These are phyloP conservation scores for Rhizopogon roseolus DNA, from an alignment of 768 basidiomycete species.

Conservation along the genomic window DNA sequence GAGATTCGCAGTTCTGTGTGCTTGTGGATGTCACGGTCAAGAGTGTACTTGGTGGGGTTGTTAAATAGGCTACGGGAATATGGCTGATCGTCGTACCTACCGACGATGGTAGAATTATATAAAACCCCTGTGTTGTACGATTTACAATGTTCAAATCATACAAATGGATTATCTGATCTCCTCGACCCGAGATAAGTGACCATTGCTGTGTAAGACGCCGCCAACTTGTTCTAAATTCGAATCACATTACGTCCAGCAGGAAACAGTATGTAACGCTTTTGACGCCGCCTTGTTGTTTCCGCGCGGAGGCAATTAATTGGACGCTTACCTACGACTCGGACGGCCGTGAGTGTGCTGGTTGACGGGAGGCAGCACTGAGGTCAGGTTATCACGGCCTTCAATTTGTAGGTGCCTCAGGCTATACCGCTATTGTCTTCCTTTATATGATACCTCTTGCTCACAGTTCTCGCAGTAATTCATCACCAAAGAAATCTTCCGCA, in stretches of 20 bases:
- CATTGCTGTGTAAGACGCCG: background rate
- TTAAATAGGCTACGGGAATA: background rate
- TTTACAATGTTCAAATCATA: too few species aligned
- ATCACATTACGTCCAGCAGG: background rate
- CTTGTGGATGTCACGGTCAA: background rate
- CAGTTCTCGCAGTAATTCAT: background rate
- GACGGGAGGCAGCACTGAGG: background rate
- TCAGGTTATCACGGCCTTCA: background rate
- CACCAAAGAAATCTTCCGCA: background rate
- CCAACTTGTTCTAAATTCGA: background rate
- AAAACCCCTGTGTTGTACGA: background rate
- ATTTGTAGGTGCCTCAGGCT: background rate
- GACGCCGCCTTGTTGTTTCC: constrained; percentile 1
- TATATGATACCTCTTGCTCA: background rate
- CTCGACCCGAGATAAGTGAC: too few species aligned
- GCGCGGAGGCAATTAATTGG: background rate
- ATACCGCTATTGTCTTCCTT: background rate
- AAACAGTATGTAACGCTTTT: background rate
- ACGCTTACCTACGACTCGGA: background rate
- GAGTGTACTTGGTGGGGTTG: too few species aligned
- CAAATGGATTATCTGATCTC: too few species aligned
- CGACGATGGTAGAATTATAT: background rate
- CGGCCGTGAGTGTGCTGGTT: constrained; percentile 1
- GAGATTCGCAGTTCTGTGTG: background rate
- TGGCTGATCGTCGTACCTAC: background rate